phyloP scores from a whole-genome alignment of 139 green algal species.

The Mychonastes homosphaera region DNA sequence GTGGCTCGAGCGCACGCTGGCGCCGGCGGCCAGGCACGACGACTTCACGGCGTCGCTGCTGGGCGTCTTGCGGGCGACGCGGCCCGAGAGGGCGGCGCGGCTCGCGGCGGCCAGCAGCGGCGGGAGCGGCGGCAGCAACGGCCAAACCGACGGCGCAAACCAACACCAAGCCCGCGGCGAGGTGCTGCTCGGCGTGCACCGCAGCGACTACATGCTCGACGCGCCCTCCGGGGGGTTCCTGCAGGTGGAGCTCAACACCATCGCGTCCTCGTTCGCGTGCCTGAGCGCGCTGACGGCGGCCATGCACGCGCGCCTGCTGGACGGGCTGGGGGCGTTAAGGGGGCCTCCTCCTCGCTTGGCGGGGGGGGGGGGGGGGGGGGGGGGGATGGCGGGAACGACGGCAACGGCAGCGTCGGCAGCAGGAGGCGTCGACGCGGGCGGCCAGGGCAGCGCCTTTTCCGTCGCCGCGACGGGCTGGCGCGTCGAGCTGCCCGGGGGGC shows the following conservation, averaged over 20 bases:
- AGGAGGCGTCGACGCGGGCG: not conserved
- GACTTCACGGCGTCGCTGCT: constrained; percentile 73
- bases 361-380: too few species aligned
- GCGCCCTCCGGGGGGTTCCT: constrained; percentile 63
- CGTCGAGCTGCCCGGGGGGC: too few species aligned
- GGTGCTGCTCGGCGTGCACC: constrained; percentile 69
- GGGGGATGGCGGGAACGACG: too few species aligned
- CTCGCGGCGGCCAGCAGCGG: not conserved
- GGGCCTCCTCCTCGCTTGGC: too few species aligned
- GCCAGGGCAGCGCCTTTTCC: too few species aligned
- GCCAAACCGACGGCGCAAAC: constrained; percentile 2
- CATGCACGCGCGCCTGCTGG: constrained; percentile 51
- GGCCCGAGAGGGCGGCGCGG: constrained; percentile 1
- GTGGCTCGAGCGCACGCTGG: constrained; percentile 64
- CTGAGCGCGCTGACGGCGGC: constrained; percentile 52
- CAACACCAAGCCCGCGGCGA: constrained; percentile 6
- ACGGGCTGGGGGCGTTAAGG: not conserved
- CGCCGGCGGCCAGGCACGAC: constrained; percentile 51
- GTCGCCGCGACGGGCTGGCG: too few species aligned
- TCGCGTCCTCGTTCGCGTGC: constrained; percentile 86
- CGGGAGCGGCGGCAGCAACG: not conserved
- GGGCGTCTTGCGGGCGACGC: constrained; percentile 17
- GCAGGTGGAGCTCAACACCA: constrained; percentile 98
- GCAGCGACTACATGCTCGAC: constrained; percentile 98
- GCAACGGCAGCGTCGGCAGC: constrained; percentile 8